Conservation (phyloP, 176 grass and related monocot genomes). For the Carex parvula region DNA sequence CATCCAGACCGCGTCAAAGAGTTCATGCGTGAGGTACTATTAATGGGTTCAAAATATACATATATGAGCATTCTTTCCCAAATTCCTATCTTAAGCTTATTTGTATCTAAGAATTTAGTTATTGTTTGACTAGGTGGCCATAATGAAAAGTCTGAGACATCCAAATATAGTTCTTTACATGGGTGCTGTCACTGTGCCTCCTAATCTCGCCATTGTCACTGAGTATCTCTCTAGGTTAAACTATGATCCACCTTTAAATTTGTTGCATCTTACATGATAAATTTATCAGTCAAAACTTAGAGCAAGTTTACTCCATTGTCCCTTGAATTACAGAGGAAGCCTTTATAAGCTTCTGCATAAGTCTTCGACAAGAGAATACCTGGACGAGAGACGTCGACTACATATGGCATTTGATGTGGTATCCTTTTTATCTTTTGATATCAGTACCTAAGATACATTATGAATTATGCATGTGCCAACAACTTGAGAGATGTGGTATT, state of each 20-base stretch:
- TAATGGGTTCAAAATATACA: conserved; percentile 18
- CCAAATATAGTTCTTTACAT: conserved; percentile 97
- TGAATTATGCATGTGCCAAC: neutral
- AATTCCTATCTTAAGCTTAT: neutral
- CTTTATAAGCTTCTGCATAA: conserved; percentile 89
- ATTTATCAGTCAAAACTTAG: neutral
- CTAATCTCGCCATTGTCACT: conserved; percentile 77
- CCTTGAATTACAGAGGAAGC: conserved; percentile 67
- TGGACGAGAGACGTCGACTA: conserved; percentile 90
- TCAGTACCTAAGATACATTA: neutral
- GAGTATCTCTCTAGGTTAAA: conserved; percentile 92
- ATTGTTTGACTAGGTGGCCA: conserved; percentile 46
- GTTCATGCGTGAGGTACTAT: conserved; percentile 90
- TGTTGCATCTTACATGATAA: neutral
- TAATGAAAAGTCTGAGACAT: conserved; percentile 93
- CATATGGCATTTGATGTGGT: conserved; percentile 99
- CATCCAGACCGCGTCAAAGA: conserved; percentile 78
- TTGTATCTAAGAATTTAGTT: neutral
- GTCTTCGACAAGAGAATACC: conserved; percentile 65
- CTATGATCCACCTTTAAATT: neutral
- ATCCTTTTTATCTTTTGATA: conserved; percentile 22
- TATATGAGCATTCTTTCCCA: neutral
- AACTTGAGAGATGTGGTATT: neutral
- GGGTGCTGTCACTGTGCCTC: conserved; percentile 84
- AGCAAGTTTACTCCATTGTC: neutral